Evolutionary conservation across 495 filamentous ascomycete species (phyloP).

Genomic region (Lepraria neglecta): DNA sequence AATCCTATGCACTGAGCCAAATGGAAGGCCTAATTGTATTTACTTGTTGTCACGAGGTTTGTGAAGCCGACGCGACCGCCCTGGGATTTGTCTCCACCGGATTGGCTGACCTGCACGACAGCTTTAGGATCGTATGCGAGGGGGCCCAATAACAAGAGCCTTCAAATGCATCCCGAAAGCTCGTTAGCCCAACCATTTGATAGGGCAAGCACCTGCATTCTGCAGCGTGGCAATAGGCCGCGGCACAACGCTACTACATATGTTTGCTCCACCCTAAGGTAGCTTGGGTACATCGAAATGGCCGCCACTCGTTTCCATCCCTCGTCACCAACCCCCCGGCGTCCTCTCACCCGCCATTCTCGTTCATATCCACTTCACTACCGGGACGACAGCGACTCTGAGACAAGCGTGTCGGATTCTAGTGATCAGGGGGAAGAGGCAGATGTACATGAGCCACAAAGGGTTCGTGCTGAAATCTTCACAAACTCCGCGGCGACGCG

Average conservation of each 20-base stretch:
- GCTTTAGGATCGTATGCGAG: not conserved
- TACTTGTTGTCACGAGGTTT: not conserved
- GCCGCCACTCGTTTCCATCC: not conserved
- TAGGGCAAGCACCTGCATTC: not conserved
- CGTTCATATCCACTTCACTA: not conserved
- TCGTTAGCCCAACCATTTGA: slow-evolving; percentile 11
- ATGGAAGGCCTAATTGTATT: not conserved
- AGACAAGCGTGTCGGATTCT: not conserved
- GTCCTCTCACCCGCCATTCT: not conserved
- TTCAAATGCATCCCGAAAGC: slow-evolving; percentile 8
- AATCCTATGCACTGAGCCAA: not conserved
- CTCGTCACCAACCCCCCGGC: not conserved
- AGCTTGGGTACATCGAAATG: slow-evolving; percentile 16
- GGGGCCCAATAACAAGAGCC: slow-evolving; percentile 1
- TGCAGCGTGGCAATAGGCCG: slow-evolving; percentile 11
- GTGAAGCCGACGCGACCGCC: slow-evolving; percentile 1
- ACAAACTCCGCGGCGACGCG: slow-evolving; percentile 11
- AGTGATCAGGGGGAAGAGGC: not conserved
- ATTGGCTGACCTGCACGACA: slow-evolving; percentile 15
- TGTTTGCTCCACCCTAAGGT: slow-evolving; percentile 8
- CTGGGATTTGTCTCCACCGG: slow-evolving; percentile 1
- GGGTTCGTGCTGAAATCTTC: slow-evolving; percentile 14
- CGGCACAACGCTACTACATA: not conserved
- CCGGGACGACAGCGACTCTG: not conserved
- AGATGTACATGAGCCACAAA: slow-evolving; percentile 12